Conservation (phyloP, 495 filamentous ascomycete genomes). For the Penicillium riverlandense region DNA sequence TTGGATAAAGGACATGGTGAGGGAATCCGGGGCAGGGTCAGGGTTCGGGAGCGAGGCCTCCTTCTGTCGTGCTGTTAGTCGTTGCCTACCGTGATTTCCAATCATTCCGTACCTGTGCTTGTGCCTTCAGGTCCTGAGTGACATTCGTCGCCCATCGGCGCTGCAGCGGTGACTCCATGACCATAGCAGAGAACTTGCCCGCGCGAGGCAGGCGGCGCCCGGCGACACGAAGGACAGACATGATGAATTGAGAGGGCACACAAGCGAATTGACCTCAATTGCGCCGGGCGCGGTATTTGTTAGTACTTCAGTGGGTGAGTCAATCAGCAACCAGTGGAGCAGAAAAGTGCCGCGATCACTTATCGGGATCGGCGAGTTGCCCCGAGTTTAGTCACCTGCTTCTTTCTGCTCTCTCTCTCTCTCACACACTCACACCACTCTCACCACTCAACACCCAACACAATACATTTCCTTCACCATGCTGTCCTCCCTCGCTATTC, state of each 20-base stretch:
- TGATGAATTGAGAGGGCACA: slow-evolving; percentile 4
- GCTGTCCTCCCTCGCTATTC: slow-evolving; percentile 6
- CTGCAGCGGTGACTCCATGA: slow-evolving; percentile 29
- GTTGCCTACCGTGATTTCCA: background rate
- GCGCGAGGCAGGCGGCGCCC: slow-evolving; percentile 34
- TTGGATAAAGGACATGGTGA: slow-evolving; percentile 63
- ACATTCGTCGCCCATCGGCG: slow-evolving; percentile 26
- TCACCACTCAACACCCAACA: no score
- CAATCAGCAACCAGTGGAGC: background rate
- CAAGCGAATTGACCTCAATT: background rate
- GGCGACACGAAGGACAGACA: slow-evolving; percentile 26
- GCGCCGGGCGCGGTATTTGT: no score
- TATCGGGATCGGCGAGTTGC: slow-evolving; percentile 25
- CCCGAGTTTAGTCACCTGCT: slow-evolving; percentile 16
- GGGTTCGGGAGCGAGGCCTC: slow-evolving; percentile 61
- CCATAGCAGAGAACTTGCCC: slow-evolving; percentile 14
- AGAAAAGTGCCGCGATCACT: slow-evolving; percentile 1
- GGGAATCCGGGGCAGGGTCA: slow-evolving; percentile 73
- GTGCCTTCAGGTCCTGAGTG: slow-evolving; percentile 17
- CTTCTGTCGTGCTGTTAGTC: slow-evolving; percentile 34
- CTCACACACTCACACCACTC: no score
- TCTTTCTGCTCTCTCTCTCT: slow-evolving; percentile 1
- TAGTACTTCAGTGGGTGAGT: no score
- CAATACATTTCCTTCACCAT: slow-evolving; percentile 4
- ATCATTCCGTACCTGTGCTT: slow-evolving; percentile 10